Evolutionary conservation across 2,329 filamentous ascomycete species (phyloP).

Genomic region (Parafenestella ontariensis): DNA sequence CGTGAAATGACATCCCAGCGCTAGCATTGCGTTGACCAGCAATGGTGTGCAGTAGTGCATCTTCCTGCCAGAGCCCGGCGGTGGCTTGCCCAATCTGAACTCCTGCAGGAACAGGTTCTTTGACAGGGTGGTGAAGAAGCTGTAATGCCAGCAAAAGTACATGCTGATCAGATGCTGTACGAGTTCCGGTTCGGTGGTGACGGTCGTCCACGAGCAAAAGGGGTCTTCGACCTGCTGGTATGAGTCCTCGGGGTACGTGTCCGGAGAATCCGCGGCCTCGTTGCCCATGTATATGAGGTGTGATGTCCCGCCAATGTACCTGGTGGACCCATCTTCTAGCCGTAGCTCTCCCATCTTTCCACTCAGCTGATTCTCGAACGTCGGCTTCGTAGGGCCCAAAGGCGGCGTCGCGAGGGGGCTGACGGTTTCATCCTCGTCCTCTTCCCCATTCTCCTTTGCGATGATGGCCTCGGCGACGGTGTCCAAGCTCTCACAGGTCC

Average conservation of each 20-base stretch:
- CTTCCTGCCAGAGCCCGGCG: slow-evolving; percentile 54
- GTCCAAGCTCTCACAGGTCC: slow-evolving; percentile 80
- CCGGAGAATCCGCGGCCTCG: slow-evolving; percentile 41
- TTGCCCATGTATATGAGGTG: slow-evolving; percentile 79
- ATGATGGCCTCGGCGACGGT: slow-evolving; percentile 67
- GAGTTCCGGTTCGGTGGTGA: slow-evolving; percentile 79
- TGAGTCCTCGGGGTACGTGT: slow-evolving; percentile 51
- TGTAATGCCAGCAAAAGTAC: slow-evolving; percentile 99
- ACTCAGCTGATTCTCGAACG: slow-evolving; percentile 79
- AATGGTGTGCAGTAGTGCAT: slow-evolving; percentile 86
- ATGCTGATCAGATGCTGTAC: slow-evolving; percentile 90
- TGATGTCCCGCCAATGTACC: slow-evolving; percentile 93
- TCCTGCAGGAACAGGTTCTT: slow-evolving; percentile 87
- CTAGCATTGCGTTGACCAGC: slow-evolving; percentile 91
- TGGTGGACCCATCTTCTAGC: slow-evolving; percentile 83
- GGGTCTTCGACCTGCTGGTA: slow-evolving; percentile 68
- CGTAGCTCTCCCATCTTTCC: slow-evolving; percentile 93
- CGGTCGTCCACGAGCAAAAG: slow-evolving; percentile 84
- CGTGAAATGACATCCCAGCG: slow-evolving; percentile 93
- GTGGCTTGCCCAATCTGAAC: slow-evolving; percentile 74
- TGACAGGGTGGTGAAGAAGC: slow-evolving; percentile 91
- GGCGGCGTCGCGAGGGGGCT: slow-evolving; percentile 42
- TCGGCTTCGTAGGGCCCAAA: slow-evolving; percentile 44
- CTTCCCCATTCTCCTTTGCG: slow-evolving; percentile 58
- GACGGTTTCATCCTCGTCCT: slow-evolving; percentile 52